Base-by-base conservation (phyloP, 352 stramenopile genomes). In the Phytopythium ostracodes region DNA sequence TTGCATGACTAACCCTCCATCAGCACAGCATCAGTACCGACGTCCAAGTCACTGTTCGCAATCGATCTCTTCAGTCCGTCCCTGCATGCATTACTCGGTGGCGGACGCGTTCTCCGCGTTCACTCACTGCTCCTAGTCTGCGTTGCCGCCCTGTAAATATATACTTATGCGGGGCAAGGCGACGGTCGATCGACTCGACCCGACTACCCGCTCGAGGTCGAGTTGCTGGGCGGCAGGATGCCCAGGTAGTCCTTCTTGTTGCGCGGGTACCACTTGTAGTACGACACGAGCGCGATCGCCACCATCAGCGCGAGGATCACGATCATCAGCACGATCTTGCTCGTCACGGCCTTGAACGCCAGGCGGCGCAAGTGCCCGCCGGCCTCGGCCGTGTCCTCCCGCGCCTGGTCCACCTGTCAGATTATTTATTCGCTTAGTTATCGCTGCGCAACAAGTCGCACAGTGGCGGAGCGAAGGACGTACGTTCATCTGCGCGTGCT, bases 231-330 rank as follows among this genome's bases (percentile, higher is more conserved):
- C 14, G 77, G 71, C 46, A 87, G 59, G 33, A 91, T 79, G 20
- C 79, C 79, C 47, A 89, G n/a, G 31, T 81, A 69, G 59, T 91
- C 81, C 66, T 87, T 91, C 67, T 88, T 79, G 64, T 79, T 74
- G 52, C 73, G 72, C 22, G 83, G 83, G 57, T 89, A 92, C 83
- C 83, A 92, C 53, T 85, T 88, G 75, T 86, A 89, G 62, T 90
- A 89, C 46, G 83, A 85, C 7, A 92, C 79, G 31, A 88, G 50
- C 12, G 62, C 68, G 50, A 92, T 89, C 29, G 83, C 80, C 22
- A 73, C 64, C 2, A 61, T 64, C 24, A 92, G 71, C 17, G 66
- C 76, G 20, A 92, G 58, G 27, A 92, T 92, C 24, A 92, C 61
- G 29, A 92, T 54, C 31, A 80, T 33, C 60, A 90, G 56, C 29